Percentiles rank a stretch among this genome's conserved stretches.
Evolutionary conservation across 768 basidiomycete species (phyloP).

Genomic region (Xanthoconium stramineum): DNA sequence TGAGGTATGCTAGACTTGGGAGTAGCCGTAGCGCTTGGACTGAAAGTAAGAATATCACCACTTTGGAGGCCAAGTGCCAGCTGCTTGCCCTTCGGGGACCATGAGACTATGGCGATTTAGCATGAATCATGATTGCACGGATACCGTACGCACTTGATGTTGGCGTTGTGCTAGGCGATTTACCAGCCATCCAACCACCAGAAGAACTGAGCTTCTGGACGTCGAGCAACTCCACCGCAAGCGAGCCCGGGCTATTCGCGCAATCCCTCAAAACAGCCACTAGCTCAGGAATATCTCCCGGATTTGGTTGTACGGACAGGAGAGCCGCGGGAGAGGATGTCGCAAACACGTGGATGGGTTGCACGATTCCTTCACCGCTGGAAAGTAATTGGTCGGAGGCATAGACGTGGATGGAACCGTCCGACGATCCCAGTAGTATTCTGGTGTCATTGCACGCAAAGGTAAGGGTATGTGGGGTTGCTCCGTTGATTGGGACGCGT

Average conservation of each 20-base stretch:
- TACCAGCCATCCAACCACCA: conserved; percentile 54
- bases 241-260: conserved; percentile 31
- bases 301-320: conserved; percentile 62
- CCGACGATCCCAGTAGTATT: conserved; percentile 54
- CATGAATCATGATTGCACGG: background rate
- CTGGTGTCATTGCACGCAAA: conserved; percentile 61
- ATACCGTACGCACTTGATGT: conserved; percentile 50
- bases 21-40: conserved; percentile 49
- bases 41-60: conserved; percentile 70
- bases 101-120: conserved; percentile 52
- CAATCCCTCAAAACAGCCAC: conserved; percentile 56
- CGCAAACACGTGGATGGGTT: conserved; percentile 48
- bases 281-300: conserved; percentile 53
- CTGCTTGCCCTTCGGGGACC: conserved; percentile 88
- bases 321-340: conserved; percentile 42
- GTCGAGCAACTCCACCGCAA: conserved; percentile 60
- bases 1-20: conserved; percentile 55
- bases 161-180: conserved; percentile 48
- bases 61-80: conserved; percentile 69
- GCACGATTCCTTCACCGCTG: conserved; percentile 38
- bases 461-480: conserved; percentile 49
- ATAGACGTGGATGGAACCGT: conserved; percentile 60
- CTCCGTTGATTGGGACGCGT: conserved; percentile 41
- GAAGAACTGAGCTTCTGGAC: conserved; percentile 43
- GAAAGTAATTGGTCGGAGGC: conserved; percentile 53